phyloP scores from a whole-genome alignment of 805 yeast genomes.

The Metschnikowia corniflorae region DNA sequence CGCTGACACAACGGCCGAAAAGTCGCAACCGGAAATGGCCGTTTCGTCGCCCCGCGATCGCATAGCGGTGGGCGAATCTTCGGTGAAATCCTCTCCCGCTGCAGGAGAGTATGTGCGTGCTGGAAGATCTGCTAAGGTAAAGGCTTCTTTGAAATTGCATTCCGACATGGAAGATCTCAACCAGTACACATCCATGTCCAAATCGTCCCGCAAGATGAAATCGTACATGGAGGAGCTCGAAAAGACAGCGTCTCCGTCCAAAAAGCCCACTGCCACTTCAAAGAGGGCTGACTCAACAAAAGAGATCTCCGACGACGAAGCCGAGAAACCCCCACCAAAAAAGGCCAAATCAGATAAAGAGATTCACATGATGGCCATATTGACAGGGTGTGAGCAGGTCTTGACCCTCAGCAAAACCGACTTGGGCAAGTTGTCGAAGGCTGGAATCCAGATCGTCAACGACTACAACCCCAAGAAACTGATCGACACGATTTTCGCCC shows the following conservation, averaged over 20 bases:
- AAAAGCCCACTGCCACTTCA: neutral
- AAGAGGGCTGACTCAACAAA: conserved; percentile 1
- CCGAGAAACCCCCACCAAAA: conserved; percentile 10
- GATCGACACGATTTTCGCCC: conserved; percentile 62
- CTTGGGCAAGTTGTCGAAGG: conserved; percentile 35
- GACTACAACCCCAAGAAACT: conserved; percentile 37
- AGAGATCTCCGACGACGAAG: neutral
- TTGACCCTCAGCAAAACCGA: conserved; percentile 42
- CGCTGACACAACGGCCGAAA: neutral
- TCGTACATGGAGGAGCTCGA: conserved; percentile 34
- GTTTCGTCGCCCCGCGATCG: neutral
- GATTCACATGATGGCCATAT: conserved; percentile 43
- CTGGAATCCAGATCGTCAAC: conserved; percentile 56
- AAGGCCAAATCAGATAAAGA: conserved; percentile 14
- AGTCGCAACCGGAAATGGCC: neutral
- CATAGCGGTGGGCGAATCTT: neutral
- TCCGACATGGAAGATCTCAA: conserved; percentile 67
- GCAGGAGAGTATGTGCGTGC: conserved; percentile 1
- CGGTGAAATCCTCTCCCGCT: conserved; percentile 1
- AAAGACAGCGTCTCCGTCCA: conserved; percentile 8
- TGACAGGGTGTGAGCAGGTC: conserved; percentile 63
- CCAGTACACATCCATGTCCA: conserved; percentile 50
- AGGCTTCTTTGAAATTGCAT: conserved; percentile 65
- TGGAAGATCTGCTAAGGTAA: conserved; percentile 58
- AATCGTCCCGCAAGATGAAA: conserved; percentile 42